Evolutionary conservation across 2,329 filamentous ascomycete species (phyloP).

Genomic region (Alternaria novae-zelandiae): DNA sequence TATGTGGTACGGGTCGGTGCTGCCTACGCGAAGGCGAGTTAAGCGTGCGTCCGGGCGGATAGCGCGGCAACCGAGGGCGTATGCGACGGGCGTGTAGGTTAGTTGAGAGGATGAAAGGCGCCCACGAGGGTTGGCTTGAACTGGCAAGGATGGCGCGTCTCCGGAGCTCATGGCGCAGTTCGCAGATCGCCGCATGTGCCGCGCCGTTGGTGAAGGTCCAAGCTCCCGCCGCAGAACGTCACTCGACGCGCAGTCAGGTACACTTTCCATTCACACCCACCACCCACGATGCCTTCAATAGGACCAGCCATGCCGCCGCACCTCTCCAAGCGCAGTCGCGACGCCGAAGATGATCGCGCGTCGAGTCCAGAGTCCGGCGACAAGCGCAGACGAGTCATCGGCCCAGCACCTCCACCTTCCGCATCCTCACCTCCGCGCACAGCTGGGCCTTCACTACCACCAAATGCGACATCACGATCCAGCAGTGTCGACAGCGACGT

Average conservation of each 20-base stretch:
- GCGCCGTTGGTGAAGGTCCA: constrained; percentile 25
- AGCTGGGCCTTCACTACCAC: constrained; percentile 61
- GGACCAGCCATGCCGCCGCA: constrained; percentile 74
- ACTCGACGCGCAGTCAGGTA: constrained; percentile 2
- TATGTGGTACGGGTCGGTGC: constrained; percentile 12
- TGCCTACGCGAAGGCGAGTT: constrained; percentile 3
- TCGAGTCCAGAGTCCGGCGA: constrained; percentile 50
- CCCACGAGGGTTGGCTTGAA: not conserved
- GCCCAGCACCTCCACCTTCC: constrained; percentile 62
- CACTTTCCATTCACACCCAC: constrained; percentile 20
- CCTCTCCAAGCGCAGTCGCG: constrained; percentile 60
- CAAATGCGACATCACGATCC: constrained; percentile 41
- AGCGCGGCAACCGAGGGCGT: not conserved
- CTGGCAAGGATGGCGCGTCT: not conserved
- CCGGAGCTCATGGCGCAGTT: constrained; percentile 23
- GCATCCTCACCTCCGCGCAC: constrained; percentile 44
- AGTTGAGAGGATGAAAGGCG: not conserved
- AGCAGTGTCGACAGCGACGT: constrained; percentile 36
- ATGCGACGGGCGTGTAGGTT: not conserved
- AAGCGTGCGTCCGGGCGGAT: not conserved
- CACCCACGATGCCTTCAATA: constrained; percentile 67
- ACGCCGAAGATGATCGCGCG: constrained; percentile 52
- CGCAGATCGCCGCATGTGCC: constrained; percentile 17
- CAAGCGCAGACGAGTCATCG: constrained; percentile 61
- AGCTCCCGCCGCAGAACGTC: constrained; percentile 32